These are phyloP conservation scores for Argentina anserina DNA, from an alignment of 306 rosid genomes.

Conservation along the genomic window DNA sequence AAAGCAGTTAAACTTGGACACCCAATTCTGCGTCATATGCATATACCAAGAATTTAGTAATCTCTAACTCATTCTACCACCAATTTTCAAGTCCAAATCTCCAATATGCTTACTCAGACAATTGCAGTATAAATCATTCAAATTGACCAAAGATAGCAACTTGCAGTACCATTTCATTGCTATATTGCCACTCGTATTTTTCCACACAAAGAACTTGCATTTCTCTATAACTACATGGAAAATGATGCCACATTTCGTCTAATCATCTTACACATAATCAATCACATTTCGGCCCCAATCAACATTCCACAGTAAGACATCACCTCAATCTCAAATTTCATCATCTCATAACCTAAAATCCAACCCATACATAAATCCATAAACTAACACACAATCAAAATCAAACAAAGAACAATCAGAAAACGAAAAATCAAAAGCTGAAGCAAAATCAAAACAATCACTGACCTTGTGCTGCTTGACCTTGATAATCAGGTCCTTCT, in stretches of 20 bases:
- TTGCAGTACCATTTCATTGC: slow-evolving; percentile 1
- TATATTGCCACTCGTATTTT: background rate
- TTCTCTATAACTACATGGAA: background rate
- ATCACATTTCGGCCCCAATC: background rate
- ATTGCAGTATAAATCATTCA: background rate
- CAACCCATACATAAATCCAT: background rate
- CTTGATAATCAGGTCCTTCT: slow-evolving; percentile 63
- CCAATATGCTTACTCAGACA: background rate
- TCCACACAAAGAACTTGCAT: background rate
- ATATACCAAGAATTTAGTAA: too few relatives aligned
- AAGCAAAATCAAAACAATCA: background rate
- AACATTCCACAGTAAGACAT: background rate
- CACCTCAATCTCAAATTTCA: background rate
- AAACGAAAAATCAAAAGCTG: background rate
- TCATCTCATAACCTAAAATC: background rate
- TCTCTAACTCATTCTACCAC: background rate
- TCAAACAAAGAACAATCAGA: background rate
- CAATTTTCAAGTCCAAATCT: background rate
- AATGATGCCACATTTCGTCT: background rate
- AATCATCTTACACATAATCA: background rate
- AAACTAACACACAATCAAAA: background rate
- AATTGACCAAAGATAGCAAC: background rate
- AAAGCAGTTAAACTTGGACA: background rate
- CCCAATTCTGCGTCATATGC: background rate
- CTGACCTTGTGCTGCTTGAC: slow-evolving; percentile 71